Base-by-base conservation (phyloP, 805 yeast genomes). In the Zygoascus tannicola region DNA sequence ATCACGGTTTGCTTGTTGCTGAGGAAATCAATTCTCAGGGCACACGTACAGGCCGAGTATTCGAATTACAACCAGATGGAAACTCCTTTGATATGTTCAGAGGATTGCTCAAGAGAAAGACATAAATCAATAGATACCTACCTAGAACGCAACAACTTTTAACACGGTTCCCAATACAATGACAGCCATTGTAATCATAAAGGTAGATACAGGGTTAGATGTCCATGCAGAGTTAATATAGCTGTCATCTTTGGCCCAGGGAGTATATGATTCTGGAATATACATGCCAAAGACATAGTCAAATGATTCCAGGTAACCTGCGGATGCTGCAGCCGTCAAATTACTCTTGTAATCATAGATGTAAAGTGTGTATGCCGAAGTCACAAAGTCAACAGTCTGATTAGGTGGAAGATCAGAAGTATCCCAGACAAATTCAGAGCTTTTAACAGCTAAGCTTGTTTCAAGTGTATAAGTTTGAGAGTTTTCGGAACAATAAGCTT, bases 31-130 rank as follows among this genome's bases (percentile, higher is more conserved):
- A 74, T 40, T 51, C 62, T 4, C 56, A 62, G 12, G 72, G 71
- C 19, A 57, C 53, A 10, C 66, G 67, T 14, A 76, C 80, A 1
- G 84, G 85, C 0, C 70, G 67, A 35, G 66, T 56, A 3, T 79
- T 73, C 50, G 81, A 85, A 53, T 65, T 92, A 38, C 97, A 88
- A 60, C 97, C 99, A 0, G 98, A 92, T 62, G 98, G 99, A 1
- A 92, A 92, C 59, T 85, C 97, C 2, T 92, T 92, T 57, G 97
- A 92, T 60, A 88, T 92, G 72, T 83, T 92, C 67, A 81, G 74
- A 53, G 97, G 97, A 0, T 68, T 92, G 22, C 28, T 40, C 30
- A 40, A 43, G 28, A 36, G 28, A 32, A 41, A 45, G 36, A 28
- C 16, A 33, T 35, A 16, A 36, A 18, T 18, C 16, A 16, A 7